Percentiles rank a stretch among this genome's conserved stretches.
phyloP scores from a whole-genome alignment of 2,329 filamentous ascomycete genomes.

The Trichoderma sp. region DNA sequence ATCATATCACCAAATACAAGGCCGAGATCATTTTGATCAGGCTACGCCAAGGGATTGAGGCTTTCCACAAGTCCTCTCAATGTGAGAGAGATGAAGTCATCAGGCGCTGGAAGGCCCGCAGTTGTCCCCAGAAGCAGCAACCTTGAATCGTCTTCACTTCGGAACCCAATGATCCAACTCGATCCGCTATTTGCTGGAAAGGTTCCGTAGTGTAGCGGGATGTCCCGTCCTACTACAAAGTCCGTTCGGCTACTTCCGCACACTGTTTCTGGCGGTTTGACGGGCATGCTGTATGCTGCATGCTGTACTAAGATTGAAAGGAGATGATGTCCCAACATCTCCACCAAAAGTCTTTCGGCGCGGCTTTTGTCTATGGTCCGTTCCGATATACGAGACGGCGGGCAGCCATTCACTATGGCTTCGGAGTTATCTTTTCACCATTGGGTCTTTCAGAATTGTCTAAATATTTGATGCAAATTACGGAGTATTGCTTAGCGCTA shows the following conservation, averaged over 20 bases:
- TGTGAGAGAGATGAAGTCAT: slow-evolving; percentile 27
- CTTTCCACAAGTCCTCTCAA: slow-evolving; percentile 27
- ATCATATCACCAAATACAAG: slow-evolving; percentile 33
- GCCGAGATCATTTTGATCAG: slow-evolving; percentile 36
- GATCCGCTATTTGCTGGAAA: neutral
- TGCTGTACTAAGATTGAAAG: neutral
- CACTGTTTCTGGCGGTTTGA: neutral
- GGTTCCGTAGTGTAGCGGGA: neutral
- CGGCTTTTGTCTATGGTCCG: neutral
- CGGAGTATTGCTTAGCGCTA: neutral
- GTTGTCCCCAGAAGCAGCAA: neutral
- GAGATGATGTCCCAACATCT: neutral
- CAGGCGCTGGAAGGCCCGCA: slow-evolving; percentile 29
- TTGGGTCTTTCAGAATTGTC: neutral
- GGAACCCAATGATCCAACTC: neutral
- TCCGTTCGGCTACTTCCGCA: neutral
- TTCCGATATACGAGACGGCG: neutral
- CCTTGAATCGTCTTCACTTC: neutral
- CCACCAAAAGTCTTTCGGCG: neutral
- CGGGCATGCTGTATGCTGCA: neutral
- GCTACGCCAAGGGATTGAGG: slow-evolving; percentile 32
- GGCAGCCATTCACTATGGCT: neutral
- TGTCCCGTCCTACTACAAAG: neutral
- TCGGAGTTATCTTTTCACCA: neutral
- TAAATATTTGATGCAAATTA: neutral